Conservation (phyloP, 1,284 basidiomycete species). For the Cryptococcus maquisensis region DNA sequence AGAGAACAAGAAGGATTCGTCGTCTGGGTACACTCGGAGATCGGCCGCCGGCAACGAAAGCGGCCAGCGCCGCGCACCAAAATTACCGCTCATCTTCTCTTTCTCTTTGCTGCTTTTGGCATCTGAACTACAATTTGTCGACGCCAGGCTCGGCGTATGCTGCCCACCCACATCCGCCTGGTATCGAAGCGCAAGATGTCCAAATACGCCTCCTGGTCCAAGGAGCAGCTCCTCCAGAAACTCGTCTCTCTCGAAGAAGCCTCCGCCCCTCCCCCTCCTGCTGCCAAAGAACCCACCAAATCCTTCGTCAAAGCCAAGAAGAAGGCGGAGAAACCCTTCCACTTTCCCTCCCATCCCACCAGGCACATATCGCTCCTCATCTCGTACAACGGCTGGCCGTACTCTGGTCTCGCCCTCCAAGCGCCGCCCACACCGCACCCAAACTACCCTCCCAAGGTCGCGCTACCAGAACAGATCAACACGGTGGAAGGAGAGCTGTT, state of each 20-base stretch:
- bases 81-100: no score
- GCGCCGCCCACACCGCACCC: constrained; percentile 53
- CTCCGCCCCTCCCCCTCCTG: neutral
- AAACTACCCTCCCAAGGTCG: no score
- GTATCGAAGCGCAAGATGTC: constrained; percentile 5
- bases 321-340: constrained; percentile 33
- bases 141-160: no score
- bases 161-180: constrained; percentile 1
- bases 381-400: constrained; percentile 87
- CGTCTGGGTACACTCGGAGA: no score
- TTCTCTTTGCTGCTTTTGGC: no score
- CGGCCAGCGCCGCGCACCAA: no score
- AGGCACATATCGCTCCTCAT: constrained; percentile 91
- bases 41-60: no score
- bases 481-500: constrained; percentile 89
- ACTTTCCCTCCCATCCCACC: constrained; percentile 64
- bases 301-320: constrained; percentile 8
- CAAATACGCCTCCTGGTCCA: constrained; percentile 24
- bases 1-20: no score
- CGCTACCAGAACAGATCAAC: constrained; percentile 52
- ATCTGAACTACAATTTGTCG: no score
- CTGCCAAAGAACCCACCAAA: constrained; percentile 1
- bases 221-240: constrained; percentile 63
- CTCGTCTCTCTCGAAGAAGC: constrained; percentile 56
- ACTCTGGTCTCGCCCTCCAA: constrained; percentile 85